These are phyloP conservation scores for Ophiorrhiza pumila DNA, from an alignment of 257 asterid genomes.

Conservation along the genomic window DNA sequence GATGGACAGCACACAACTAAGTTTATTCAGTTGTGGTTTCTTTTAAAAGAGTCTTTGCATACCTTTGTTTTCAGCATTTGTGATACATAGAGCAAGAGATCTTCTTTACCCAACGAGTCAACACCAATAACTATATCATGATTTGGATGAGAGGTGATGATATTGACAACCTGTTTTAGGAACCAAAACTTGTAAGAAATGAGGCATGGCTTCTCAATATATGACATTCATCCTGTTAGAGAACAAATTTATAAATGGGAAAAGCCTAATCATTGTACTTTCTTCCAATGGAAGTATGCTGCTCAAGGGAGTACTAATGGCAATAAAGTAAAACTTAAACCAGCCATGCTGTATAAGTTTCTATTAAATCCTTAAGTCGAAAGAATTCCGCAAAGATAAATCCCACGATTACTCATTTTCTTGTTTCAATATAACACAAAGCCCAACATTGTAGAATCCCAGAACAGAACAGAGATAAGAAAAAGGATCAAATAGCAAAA, in stretches of 20 bases:
- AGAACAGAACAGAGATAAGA: background rate
- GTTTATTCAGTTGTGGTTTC: background rate
- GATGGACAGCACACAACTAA: background rate
- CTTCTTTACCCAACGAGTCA: constrained; percentile 88
- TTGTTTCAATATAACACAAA: background rate
- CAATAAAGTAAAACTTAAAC: background rate
- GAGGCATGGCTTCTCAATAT: constrained; percentile 15
- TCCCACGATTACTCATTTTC: background rate
- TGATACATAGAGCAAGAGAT: constrained; percentile 67
- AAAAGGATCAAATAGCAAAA: background rate
- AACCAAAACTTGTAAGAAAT: constrained; percentile 15
- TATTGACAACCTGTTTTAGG: constrained; percentile 57
- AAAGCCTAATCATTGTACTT: background rate
- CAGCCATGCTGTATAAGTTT: background rate
- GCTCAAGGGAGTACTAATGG: background rate
- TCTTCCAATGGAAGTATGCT: background rate
- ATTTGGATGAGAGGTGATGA: constrained; percentile 68
- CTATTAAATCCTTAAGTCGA: background rate
- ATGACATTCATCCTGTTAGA: background rate
- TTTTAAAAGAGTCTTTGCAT: background rate
- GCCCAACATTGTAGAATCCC: background rate
- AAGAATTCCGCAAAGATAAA: background rate
- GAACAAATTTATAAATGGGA: background rate
- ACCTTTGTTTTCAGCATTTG: constrained; percentile 63
- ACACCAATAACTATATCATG: constrained; percentile 71